These are phyloP conservation scores for Trichosanthes cucumerina DNA, from an alignment of 306 rosid genomes.

Conservation along the genomic window DNA sequence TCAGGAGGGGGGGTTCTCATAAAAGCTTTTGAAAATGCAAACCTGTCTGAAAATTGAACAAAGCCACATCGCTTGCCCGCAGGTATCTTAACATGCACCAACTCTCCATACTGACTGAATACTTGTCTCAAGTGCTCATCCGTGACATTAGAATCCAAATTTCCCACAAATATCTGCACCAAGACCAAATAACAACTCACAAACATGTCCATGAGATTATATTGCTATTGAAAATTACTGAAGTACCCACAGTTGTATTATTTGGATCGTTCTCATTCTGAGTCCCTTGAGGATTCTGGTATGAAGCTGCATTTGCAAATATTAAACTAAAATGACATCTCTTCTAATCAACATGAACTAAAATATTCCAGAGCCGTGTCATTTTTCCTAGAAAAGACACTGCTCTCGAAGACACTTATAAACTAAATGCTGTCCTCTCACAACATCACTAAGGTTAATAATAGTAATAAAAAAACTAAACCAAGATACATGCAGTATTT, in stretches of 20 bases:
- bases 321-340: background rate
- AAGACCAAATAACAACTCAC: slow-evolving; percentile 10
- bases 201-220: background rate
- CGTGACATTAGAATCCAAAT: slow-evolving; percentile 71
- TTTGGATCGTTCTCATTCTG: slow-evolving; percentile 87
- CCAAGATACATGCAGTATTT: background rate
- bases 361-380: background rate
- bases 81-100: slow-evolving; percentile 91
- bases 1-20: background rate
- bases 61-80: slow-evolving; percentile 94
- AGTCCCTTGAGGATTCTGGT: slow-evolving; percentile 64
- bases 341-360: background rate
- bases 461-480: background rate
- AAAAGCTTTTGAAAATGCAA: background rate
- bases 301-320: slow-evolving; percentile 67
- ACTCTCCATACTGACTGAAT: slow-evolving; percentile 69
- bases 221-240: slow-evolving; percentile 7
- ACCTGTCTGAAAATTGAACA: slow-evolving; percentile 92
- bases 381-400: background rate
- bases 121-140: slow-evolving; percentile 92
- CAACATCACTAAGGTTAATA: background rate
- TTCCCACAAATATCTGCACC: slow-evolving; percentile 89
- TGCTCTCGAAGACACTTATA: background rate
- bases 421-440: background rate
- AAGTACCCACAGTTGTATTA: slow-evolving; percentile 82